Conservation (phyloP, 2,329 filamentous ascomycete genomes). For the Pseudogymnoascus sp. region DNA sequence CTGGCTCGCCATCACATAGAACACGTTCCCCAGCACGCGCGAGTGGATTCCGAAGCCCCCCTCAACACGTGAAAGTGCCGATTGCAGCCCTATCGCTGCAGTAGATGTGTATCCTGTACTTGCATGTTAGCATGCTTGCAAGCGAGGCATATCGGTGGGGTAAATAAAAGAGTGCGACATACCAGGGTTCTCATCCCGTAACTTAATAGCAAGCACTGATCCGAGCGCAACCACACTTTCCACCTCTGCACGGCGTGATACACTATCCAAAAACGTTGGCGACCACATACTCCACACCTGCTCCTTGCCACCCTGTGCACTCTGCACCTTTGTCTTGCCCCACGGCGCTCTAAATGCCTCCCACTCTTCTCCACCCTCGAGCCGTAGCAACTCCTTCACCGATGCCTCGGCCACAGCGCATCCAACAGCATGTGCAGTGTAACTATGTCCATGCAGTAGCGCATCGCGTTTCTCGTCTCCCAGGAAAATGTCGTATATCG, state of each 20-base stretch:
- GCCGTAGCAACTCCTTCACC: constrained; percentile 48
- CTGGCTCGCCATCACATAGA: constrained; percentile 52
- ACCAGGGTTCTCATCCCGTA: constrained; percentile 35
- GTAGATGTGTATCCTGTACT: constrained; percentile 24
- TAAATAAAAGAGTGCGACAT: constrained; percentile 2
- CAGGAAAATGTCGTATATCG: constrained; percentile 64
- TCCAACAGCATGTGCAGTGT: constrained; percentile 76
- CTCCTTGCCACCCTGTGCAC: neutral
- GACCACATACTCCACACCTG: constrained; percentile 66
- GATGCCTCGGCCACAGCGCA: constrained; percentile 70
- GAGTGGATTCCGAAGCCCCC: constrained; percentile 40
- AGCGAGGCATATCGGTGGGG: neutral
- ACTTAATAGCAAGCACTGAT: constrained; percentile 61
- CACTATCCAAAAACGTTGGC: constrained; percentile 44
- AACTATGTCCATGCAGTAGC: constrained; percentile 76
- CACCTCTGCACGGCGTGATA: constrained; percentile 51
- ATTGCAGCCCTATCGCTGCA: constrained; percentile 36
- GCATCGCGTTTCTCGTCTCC: constrained; percentile 70
- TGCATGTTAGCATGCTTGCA: neutral
- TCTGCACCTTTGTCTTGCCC: constrained; percentile 21
- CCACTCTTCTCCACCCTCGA: constrained; percentile 53
- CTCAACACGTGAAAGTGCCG: constrained; percentile 25
- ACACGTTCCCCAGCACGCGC: constrained; percentile 48
- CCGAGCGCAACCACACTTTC: constrained; percentile 66
- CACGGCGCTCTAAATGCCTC: constrained; percentile 45